These are phyloP conservation scores for Hypoxylon fuscum DNA, from an alignment of 495 filamentous ascomycete genomes.

Conservation along the genomic window DNA sequence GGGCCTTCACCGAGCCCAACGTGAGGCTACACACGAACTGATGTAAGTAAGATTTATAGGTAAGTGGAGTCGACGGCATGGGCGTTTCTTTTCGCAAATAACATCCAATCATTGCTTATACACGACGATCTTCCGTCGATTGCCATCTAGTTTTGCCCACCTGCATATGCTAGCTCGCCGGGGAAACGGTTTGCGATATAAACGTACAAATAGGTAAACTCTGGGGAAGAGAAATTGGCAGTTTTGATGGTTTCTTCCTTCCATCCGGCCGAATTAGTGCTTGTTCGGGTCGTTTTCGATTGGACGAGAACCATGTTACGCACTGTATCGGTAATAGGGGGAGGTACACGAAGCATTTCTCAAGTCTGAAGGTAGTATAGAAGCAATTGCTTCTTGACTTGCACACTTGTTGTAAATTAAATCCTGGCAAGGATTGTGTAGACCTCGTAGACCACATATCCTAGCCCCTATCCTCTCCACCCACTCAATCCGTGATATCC, in stretches of 20 bases:
- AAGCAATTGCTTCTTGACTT: constrained; percentile 10
- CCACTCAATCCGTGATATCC: constrained; percentile 10
- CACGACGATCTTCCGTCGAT: no score
- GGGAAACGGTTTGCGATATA: constrained; percentile 2
- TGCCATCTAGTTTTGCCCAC: constrained; percentile 8
- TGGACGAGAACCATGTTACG: no score
- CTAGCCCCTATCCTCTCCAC: constrained; percentile 11
- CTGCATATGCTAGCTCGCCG: constrained; percentile 17
- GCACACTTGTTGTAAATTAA: constrained; percentile 34
- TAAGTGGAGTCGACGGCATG: constrained; percentile 1
- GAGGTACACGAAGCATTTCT: no score
- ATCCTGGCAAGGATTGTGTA: constrained; percentile 30
- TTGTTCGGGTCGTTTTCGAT: no score
- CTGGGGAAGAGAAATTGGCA: not conserved
- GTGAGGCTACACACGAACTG: constrained; percentile 16
- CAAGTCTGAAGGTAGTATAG: constrained; percentile 5
- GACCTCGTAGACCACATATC: constrained; percentile 21
- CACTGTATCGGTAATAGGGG: no score
- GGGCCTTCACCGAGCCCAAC: constrained; percentile 29
- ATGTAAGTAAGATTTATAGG: no score
- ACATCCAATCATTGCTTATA: no score
- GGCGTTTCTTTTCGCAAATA: not conserved
- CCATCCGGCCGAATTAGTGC: no score
- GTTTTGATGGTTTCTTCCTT: no score
- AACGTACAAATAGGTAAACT: not conserved